These are phyloP conservation scores for Colletotrichum cereale DNA, from an alignment of 2,329 filamentous ascomycete species.

Conservation along the genomic window DNA sequence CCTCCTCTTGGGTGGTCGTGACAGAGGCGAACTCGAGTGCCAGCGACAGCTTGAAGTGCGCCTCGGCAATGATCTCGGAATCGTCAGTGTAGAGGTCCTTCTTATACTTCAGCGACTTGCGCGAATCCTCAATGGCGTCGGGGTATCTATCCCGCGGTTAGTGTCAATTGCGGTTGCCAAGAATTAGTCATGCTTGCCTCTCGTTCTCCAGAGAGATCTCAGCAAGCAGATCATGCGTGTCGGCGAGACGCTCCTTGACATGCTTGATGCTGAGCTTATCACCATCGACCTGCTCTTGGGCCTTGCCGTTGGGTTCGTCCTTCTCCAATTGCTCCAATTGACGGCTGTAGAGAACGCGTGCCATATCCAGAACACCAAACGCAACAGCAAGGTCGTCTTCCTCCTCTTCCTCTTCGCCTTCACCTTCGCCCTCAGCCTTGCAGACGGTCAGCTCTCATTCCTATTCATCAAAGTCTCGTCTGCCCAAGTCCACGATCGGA, in stretches of 20 bases:
- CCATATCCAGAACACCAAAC: slow-evolving; percentile 86
- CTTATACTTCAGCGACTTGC: slow-evolving; percentile 82
- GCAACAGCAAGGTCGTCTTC: slow-evolving; percentile 83
- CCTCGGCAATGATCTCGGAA: slow-evolving; percentile 89
- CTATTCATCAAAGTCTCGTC: background rate
- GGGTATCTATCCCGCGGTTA: slow-evolving; percentile 68
- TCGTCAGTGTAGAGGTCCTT: slow-evolving; percentile 82
- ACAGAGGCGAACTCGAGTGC: slow-evolving; percentile 94
- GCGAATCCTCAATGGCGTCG: slow-evolving; percentile 87
- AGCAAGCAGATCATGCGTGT: slow-evolving; percentile 92
- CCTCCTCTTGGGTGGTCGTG: slow-evolving; percentile 68
- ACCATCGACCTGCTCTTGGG: slow-evolving; percentile 55
- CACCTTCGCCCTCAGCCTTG: slow-evolving; percentile 54
- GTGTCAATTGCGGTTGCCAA: background rate
- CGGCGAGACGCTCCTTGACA: slow-evolving; percentile 87
- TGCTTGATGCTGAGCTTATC: slow-evolving; percentile 63
- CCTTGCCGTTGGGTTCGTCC: slow-evolving; percentile 56
- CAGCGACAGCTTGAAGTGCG: slow-evolving; percentile 95
- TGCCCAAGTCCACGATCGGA: background rate
- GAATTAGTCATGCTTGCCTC: slow-evolving; percentile 60
- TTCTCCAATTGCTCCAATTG: slow-evolving; percentile 58
- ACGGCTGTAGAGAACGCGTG: slow-evolving; percentile 74
- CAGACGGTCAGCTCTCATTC: slow-evolving; percentile 30
- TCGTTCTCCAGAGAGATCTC: slow-evolving; percentile 99
- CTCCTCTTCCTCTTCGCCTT: slow-evolving; percentile 61